A percentile compares a stretch with the other conserved stretches of the same genome.
Evolutionary conservation across 2,329 filamentous ascomycete species (phyloP).

Genomic region (Fusarium hostae): DNA sequence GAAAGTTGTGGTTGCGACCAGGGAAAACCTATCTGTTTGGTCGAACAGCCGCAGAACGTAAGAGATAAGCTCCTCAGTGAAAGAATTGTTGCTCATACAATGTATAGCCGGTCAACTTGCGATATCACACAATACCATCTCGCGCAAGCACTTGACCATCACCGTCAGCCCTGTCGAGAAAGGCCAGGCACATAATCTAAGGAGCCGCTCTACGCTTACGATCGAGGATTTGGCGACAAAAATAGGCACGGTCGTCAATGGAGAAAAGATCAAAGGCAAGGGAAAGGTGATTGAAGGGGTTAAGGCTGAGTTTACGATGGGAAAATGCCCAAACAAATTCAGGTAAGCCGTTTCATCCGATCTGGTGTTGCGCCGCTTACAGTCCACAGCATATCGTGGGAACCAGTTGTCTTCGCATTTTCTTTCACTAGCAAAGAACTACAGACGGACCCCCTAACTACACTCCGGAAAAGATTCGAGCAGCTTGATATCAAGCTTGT

Average conservation of each 20-base stretch:
- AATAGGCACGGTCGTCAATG: slow-evolving; percentile 83
- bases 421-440: slow-evolving; percentile 78
- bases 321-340: slow-evolving; percentile 73
- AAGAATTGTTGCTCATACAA: neutral
- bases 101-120: slow-evolving; percentile 70
- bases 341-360: slow-evolving; percentile 53
- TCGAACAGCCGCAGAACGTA: slow-evolving; percentile 75
- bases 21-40: slow-evolving; percentile 89
- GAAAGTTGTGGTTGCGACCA: slow-evolving; percentile 82
- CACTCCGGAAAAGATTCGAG: slow-evolving; percentile 75
- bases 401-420: slow-evolving; percentile 83
- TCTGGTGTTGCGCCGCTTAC: slow-evolving; percentile 16
- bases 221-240: slow-evolving; percentile 87
- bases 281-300: slow-evolving; percentile 63
- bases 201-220: slow-evolving; percentile 74
- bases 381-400: slow-evolving; percentile 76
- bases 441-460: slow-evolving; percentile 71
- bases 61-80: slow-evolving; percentile 33
- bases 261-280: slow-evolving; percentile 72
- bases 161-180: slow-evolving; percentile 72
- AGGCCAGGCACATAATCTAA: slow-evolving; percentile 73
- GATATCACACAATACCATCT: slow-evolving; percentile 85
- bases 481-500: slow-evolving; percentile 89
- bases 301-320: slow-evolving; percentile 74
- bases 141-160: slow-evolving; percentile 86